These are phyloP conservation scores for Botrytis galanthina DNA, from an alignment of 2,329 filamentous ascomycete genomes.

Conservation along the genomic window DNA sequence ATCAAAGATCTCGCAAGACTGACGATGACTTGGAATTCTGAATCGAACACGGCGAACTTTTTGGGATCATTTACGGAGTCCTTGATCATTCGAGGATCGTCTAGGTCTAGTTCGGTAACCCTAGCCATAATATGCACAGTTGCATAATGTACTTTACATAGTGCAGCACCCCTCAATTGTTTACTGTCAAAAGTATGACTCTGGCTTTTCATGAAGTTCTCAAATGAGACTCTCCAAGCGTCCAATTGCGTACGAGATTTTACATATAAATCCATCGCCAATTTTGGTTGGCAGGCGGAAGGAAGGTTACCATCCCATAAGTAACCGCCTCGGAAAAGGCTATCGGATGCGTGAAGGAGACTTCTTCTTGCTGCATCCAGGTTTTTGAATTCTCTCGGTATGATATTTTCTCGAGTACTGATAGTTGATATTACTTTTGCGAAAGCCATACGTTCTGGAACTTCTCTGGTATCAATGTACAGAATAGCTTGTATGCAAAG, in stretches of 20 bases:
- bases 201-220: slow-evolving; percentile 33
- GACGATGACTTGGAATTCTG: slow-evolving; percentile 29
- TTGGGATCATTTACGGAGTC: not conserved
- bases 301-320: slow-evolving; percentile 27
- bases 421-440: slow-evolving; percentile 26
- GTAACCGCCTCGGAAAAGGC: slow-evolving; percentile 33
- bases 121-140: slow-evolving; percentile 31
- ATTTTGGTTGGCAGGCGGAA: slow-evolving; percentile 24
- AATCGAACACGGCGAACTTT: not conserved
- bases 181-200: slow-evolving; percentile 27
- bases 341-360: slow-evolving; percentile 30
- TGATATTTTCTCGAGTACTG: slow-evolving; percentile 19
- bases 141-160: slow-evolving; percentile 36
- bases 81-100: not conserved
- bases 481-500: slow-evolving; percentile 35
- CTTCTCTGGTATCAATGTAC: slow-evolving; percentile 32
- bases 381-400: slow-evolving; percentile 28
- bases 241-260: slow-evolving; percentile 24
- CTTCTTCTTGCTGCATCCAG: slow-evolving; percentile 31
- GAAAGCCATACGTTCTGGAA: slow-evolving; percentile 26
- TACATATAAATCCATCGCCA: slow-evolving; percentile 21
- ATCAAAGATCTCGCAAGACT: slow-evolving; percentile 33
- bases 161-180: slow-evolving; percentile 34
- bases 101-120: slow-evolving; percentile 14
- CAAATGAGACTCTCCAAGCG: slow-evolving; percentile 33